These are phyloP conservation scores for Penicillium hesseltinei DNA, from an alignment of 2,329 filamentous ascomycete genomes.

Conservation along the genomic window DNA sequence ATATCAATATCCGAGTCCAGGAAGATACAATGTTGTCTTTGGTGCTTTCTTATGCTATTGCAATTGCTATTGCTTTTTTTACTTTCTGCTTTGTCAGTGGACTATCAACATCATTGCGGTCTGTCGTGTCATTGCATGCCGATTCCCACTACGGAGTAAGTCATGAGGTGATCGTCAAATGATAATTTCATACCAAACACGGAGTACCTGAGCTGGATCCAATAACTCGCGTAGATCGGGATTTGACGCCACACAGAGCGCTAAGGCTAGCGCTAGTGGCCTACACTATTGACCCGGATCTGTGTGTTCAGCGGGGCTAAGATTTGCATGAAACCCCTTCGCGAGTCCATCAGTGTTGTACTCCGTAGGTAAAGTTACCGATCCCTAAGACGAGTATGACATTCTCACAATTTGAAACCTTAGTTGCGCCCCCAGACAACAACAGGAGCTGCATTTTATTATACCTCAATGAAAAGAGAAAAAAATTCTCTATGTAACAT, in stretches of 20 bases:
- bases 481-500: not conserved
- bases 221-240: not conserved
- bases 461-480: not conserved
- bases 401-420: not conserved
- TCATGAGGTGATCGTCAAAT: not conserved
- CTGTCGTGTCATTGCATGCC: not conserved
- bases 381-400: not conserved
- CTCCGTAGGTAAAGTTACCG: not conserved
- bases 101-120: not conserved
- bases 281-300: slow-evolving; percentile 20
- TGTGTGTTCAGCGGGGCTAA: slow-evolving; percentile 3
- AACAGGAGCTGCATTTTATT: not conserved
- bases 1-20: not conserved
- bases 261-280: slow-evolving; percentile 14
- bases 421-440: not conserved
- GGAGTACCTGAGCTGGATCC: not conserved
- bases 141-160: not conserved
- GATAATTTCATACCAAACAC: not conserved
- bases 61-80: not conserved
- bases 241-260: not conserved
- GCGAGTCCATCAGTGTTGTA: not conserved
- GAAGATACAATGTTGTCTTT: not conserved
- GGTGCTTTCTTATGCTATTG: not conserved
- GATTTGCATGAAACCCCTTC: not conserved
- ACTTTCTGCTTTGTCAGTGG: not conserved